Base-by-base conservation (phyloP, 2,329 filamentous ascomycete genomes). In the Trichoderma semiorbis region DNA sequence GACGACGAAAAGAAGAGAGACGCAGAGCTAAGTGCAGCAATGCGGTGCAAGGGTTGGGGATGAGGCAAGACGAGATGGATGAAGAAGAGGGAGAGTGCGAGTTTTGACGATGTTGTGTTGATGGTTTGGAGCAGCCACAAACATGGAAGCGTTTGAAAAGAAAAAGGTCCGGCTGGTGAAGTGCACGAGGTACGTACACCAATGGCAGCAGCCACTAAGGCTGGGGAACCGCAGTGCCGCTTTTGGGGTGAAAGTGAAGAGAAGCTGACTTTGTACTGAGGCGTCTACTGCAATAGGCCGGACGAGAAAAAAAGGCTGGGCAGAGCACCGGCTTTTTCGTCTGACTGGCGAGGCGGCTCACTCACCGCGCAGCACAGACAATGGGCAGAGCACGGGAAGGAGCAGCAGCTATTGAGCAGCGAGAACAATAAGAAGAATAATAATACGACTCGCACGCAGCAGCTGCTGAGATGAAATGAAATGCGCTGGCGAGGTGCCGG, bases 151-250 rank as follows among this genome's bases (percentile, higher is more conserved):
- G 71, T 72, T 70, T 72, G 71, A 72, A 70, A 60, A 55, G 63
- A 72, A 72, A 72, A 72, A 36, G 71, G 43, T 21, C 53, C 39
- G 65, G 65, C 34, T 70, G 71, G 71, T 70, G 71, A 70, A 68
- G 70, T 47, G 70, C 64, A 71, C 47, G 28, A 50, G 66, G 61
- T 66, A 61, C 36, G 64, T 68, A 62, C 63, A 55, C 39, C 39
- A 32, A 32, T 24, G 21, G 43, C 43, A 47, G 43, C 43, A 47
- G 57, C 28, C 32, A 68, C 70, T 50, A 66, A 66, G 36, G 39
- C 63, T 28, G 58, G 55, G 26, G 66, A 60, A 61, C 66, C 66
- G 58, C 58, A 55, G 34, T 71, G 60, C 28, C 26, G 12, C 47
- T 50, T 60, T 58, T 26, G 28, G 69, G 34, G 28, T 53, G 30